These are phyloP conservation scores for Colletotrichum sp. DNA, from an alignment of 2,329 filamentous ascomycete species.

Conservation along the genomic window DNA sequence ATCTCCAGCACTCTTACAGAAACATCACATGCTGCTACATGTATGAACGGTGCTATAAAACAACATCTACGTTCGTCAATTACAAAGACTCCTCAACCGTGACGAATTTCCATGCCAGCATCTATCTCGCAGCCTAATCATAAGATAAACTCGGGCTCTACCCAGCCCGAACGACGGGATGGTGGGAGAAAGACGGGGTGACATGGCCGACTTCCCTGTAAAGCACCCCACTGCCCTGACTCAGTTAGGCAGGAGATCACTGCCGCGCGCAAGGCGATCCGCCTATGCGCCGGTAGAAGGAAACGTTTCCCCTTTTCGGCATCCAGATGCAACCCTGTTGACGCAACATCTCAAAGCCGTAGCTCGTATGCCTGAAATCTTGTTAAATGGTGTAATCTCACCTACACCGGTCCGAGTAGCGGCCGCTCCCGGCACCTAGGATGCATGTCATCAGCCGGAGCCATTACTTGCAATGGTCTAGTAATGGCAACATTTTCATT, in stretches of 20 bases:
- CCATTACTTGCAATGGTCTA: neutral
- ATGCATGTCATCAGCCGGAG: neutral
- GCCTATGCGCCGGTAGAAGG: neutral
- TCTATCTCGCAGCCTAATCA: neutral
- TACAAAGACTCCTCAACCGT: neutral
- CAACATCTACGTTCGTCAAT: neutral
- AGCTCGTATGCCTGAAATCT: neutral
- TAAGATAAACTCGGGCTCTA: neutral
- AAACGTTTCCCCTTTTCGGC: neutral
- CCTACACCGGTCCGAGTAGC: neutral
- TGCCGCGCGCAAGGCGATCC: neutral
- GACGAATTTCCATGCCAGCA: neutral
- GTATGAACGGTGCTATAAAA: fast-evolving
- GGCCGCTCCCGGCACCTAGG: neutral
- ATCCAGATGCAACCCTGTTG: neutral
- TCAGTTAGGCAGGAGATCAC: neutral
- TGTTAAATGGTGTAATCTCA: neutral
- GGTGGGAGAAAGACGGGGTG: neutral
- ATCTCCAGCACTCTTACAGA: neutral
- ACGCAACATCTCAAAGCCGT: neutral
- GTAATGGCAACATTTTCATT: neutral
- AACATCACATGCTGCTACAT: neutral
- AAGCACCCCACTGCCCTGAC: neutral
- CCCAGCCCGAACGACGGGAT: neutral
- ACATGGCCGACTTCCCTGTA: neutral